Conservation (phyloP, 2,329 filamentous ascomycete genomes). For the Neurospora crassa region DNA sequence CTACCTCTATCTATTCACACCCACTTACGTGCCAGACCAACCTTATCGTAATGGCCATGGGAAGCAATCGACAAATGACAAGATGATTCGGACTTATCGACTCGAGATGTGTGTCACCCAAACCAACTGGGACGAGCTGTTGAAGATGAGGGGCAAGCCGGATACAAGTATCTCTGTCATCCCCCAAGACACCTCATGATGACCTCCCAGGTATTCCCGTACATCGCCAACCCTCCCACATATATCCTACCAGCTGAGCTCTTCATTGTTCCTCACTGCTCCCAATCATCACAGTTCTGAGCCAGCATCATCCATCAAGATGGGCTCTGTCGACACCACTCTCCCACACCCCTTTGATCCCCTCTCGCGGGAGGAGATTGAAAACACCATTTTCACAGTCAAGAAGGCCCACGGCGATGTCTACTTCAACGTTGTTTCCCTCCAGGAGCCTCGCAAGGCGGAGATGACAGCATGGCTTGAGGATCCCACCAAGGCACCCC, state of each 20-base stretch:
- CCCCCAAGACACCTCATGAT: background rate
- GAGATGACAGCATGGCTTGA: conserved; percentile 75
- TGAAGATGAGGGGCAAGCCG: background rate
- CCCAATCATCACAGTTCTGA: background rate
- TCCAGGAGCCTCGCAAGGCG: conserved; percentile 77
- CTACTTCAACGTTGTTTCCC: conserved; percentile 77
- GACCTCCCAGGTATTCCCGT: background rate
- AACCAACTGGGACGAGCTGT: background rate
- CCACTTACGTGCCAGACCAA: background rate
- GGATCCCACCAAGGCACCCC: conserved; percentile 47
- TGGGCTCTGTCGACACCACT: conserved; percentile 9
- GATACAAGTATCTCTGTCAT: background rate
- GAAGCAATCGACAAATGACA: background rate
- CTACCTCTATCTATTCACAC: background rate
- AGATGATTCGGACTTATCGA: background rate
- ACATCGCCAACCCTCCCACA: background rate
- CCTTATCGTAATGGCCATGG: background rate
- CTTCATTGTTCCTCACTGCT: background rate
- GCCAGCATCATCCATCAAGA: background rate
- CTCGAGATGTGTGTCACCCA: background rate
- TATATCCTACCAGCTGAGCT: background rate
- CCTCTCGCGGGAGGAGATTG: conserved; percentile 63
- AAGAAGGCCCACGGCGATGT: conserved; percentile 60
- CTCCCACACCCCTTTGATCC: conserved; percentile 65
- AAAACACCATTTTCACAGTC: conserved; percentile 57